These are phyloP conservation scores for Chondrus crispus DNA, from an alignment of 23 red algal genomes.

Conservation along the genomic window DNA sequence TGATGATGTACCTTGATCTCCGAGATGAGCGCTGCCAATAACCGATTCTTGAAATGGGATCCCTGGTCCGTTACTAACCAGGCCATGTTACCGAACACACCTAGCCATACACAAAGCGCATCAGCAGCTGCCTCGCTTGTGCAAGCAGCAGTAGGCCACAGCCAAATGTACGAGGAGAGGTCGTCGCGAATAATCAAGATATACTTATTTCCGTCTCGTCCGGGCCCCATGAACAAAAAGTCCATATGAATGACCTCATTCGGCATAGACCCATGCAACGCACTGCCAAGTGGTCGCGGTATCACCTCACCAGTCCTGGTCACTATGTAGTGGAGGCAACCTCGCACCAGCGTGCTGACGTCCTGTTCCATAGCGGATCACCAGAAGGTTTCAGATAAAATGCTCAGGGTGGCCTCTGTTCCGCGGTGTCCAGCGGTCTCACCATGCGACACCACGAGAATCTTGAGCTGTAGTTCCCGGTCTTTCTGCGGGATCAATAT, in stretches of 20 bases:
- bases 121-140: background rate
- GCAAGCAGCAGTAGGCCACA: background rate
- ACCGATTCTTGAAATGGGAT: background rate
- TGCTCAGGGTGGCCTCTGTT: background rate
- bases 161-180: background rate
- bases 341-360: background rate
- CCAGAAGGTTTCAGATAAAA: background rate
- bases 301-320: background rate
- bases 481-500: conserved; percentile 5
- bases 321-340: background rate
- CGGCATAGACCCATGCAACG: background rate
- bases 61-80: background rate
- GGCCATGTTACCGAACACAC: background rate
- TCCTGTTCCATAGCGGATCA: background rate
- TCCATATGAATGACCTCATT: background rate
- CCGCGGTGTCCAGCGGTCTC: background rate
- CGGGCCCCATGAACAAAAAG: background rate
- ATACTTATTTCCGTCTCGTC: background rate
- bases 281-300: background rate
- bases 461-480: background rate
- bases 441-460: background rate
- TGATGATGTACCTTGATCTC: background rate
- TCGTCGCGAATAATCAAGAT: background rate
- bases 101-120: background rate
- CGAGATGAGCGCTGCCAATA: background rate